phyloP scores from a whole-genome alignment of 768 basidiomycete genomes.

The Russula lepida region DNA sequence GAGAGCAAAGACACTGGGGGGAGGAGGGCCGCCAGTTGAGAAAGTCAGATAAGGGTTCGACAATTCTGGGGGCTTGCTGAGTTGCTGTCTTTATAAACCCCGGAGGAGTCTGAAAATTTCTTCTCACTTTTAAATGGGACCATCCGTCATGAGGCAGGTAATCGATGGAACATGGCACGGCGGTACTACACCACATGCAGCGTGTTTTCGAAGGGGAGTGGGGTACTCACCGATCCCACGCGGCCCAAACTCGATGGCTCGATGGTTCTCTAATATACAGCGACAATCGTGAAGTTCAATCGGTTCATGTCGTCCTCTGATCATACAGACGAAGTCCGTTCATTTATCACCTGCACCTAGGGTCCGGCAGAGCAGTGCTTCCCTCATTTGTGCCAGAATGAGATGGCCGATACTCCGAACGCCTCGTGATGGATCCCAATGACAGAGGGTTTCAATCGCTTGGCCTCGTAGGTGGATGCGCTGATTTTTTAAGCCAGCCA shows the following conservation, averaged over 20 bases:
- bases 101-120: conserved; percentile 13
- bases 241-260: conserved; percentile 8
- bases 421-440: background rate
- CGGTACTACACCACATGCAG: background rate
- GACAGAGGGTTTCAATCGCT: background rate
- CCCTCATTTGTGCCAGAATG: background rate
- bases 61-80: conserved; percentile 10
- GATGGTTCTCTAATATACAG: background rate
- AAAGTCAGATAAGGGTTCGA: conserved; percentile 11
- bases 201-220: conserved; percentile 6
- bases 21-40: background rate
- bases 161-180: conserved; percentile 11
- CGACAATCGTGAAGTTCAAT: conserved; percentile 2
- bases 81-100: conserved; percentile 13
- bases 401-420: background rate
- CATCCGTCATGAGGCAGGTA: conserved; percentile 6
- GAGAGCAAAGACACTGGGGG: background rate
- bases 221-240: conserved; percentile 8
- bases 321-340: background rate
- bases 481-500: conserved; percentile 12
- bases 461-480: background rate
- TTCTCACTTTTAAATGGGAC: background rate
- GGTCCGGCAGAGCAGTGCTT: background rate
- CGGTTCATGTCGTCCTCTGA: background rate
- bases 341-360: background rate